Percentiles rank a stretch among this genome's conserved stretches.
phyloP scores from a whole-genome alignment of 2,329 filamentous ascomycete species.

The Colletotrichum tanaceti region DNA sequence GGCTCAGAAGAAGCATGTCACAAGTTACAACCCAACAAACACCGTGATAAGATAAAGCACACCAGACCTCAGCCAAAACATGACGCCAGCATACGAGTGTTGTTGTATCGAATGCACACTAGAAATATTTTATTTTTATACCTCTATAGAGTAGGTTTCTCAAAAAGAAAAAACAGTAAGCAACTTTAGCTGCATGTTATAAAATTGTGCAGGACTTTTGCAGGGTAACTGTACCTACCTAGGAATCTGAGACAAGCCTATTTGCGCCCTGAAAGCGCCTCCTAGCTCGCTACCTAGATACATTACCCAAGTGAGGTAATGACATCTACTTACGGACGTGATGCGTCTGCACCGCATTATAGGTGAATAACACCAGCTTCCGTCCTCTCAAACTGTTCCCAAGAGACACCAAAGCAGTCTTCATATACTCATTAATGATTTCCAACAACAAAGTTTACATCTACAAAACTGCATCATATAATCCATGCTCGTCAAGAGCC shows the following conservation, averaged over 20 bases:
- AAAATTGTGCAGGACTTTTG: no score
- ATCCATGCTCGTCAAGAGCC: background rate
- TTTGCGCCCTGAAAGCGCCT: background rate
- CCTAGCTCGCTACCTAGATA: background rate
- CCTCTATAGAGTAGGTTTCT: no score
- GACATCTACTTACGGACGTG: background rate
- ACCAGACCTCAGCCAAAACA: background rate
- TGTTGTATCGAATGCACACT: background rate
- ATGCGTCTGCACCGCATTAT: background rate
- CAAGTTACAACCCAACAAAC: background rate
- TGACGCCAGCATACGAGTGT: conserved; percentile 5
- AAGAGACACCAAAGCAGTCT: background rate
- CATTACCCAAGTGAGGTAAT: background rate
- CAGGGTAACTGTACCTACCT: no score
- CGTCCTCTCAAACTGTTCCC: background rate
- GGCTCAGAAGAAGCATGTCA: background rate
- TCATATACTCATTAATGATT: conserved; percentile 8
- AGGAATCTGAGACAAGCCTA: background rate
- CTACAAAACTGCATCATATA: conserved; percentile 4
- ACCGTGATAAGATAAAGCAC: conserved; percentile 10
- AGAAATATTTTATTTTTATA: no score
- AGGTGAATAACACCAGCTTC: background rate
- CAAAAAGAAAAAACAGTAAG: no score
- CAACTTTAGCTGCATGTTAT: no score
- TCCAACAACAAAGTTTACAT: conserved; percentile 1